phyloP scores from a whole-genome alignment of 1,284 basidiomycete species.

The Melampsora abietis-canadensis region DNA sequence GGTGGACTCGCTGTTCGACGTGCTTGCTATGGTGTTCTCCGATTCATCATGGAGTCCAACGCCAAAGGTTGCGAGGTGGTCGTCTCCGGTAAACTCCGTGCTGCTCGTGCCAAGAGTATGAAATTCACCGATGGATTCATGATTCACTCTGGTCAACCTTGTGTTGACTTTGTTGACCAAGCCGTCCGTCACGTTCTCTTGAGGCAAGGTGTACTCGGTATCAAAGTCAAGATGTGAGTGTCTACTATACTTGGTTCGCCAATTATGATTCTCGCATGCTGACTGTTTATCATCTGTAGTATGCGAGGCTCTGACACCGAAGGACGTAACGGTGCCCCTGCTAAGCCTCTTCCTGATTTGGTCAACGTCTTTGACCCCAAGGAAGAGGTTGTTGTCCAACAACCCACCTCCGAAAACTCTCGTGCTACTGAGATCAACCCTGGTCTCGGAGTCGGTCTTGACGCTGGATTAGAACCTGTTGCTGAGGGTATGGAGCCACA shows the following conservation, averaged over 20 bases:
- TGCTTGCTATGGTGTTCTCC: conserved; percentile 99
- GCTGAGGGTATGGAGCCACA: conserved; percentile 33
- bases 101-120: conserved; percentile 99
- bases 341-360: conserved; percentile 91
- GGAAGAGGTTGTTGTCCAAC: conserved; percentile 44
- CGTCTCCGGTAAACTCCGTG: conserved; percentile 98
- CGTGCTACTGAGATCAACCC: conserved; percentile 34
- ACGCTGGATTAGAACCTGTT: conserved; percentile 32
- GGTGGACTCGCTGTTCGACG: conserved; percentile 99
- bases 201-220: conserved; percentile 98
- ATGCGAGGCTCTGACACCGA: conserved; percentile 97
- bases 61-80: conserved; percentile 99
- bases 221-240: conserved; percentile 98
- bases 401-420: conserved; percentile 46
- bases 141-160: conserved; percentile 99
- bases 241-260: background rate
- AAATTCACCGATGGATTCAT: conserved; percentile 99
- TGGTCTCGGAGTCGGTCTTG: conserved; percentile 25
- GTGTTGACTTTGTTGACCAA: conserved; percentile 92
- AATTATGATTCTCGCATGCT: background rate
- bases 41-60: conserved; percentile 99
- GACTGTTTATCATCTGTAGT: conserved; percentile 56
- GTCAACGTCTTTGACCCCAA: conserved; percentile 81
- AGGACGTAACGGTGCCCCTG: conserved; percentile 74
- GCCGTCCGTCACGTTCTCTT: conserved; percentile 98